Evolutionary conservation across 306 rosid genomes (phyloP), one percentile per base, ranked within the genome.

Genomic region (Mimosa pudica): DNA sequence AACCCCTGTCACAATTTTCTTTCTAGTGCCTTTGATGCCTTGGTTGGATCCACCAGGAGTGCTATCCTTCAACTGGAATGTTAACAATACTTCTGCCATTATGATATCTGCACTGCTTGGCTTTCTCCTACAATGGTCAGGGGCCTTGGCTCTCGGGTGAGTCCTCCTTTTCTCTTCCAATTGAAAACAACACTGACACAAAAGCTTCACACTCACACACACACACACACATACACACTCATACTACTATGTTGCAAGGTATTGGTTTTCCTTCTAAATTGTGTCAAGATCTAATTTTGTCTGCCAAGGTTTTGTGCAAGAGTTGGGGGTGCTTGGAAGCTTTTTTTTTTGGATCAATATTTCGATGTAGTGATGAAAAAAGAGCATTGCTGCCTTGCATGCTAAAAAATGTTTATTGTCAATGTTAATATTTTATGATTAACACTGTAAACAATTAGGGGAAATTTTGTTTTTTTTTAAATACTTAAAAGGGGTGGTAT

Each of bases 41-140:
- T 95, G 99, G 98, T 83, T 95, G 82, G 99, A 95, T 83, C 96
- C 99, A 67, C 99, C 99, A 41, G 99, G 99, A 82, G 87, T 91
- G 6, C 67, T 95, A 52, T 84, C 91, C 32, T 95, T 95, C 84
- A 80, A 86, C 47, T 95, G 99, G 98, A 76, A 95, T 85, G 66
- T 85, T 45, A 83, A 82, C 76, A 95, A 84, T 76, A 18, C 87
- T 64, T 58, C 86, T 36, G 92, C 97, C 0, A 61, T 95, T 85
- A 71, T 95, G 13, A 68, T 85, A 67, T 95, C 98, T 3, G 97
- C 98, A 73, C 80, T 89, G 11, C 97, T 93, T 70, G 99, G 99
- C 63, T 95, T 95, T 82, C 96, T 95, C 84, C 86, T 95, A 65
- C 97, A 95, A 52, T 95, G 99, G 98, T 95, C 99, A 49, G 99